Percentiles rank a stretch among this genome's conserved stretches.
Conservation (phyloP, 768 basidiomycete species). For the Kwoniella sp. region DNA sequence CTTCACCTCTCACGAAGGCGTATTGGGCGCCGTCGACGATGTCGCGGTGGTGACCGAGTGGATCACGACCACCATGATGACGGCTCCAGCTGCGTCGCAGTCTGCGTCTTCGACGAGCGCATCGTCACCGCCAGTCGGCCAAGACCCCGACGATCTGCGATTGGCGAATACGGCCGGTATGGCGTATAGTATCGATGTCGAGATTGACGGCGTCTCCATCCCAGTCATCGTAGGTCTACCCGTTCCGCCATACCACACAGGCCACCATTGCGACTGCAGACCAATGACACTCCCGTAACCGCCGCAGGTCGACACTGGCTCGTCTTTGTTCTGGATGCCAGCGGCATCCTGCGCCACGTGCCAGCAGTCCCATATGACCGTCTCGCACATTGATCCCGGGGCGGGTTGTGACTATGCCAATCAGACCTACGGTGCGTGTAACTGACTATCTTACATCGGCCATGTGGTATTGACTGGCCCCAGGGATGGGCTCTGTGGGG, state of each 20-base stretch:
- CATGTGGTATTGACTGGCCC: constrained; percentile 5
- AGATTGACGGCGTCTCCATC: constrained; percentile 1
- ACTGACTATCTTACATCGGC: neutral
- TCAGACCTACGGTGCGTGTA: constrained; percentile 1
- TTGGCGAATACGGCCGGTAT: constrained; percentile 9
- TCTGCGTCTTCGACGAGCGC: neutral
- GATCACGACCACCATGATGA: neutral
- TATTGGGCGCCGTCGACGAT: no score
- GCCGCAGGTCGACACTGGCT: constrained; percentile 4
- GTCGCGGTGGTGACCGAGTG: no score
- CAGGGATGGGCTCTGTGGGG: constrained; percentile 1
- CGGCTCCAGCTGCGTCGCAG: neutral
- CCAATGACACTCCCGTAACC: neutral
- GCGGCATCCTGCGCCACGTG: neutral
- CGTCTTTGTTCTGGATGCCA: constrained; percentile 6
- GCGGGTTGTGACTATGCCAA: neutral
- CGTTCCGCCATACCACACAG: no score
- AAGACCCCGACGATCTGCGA: constrained; percentile 5
- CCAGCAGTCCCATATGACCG: constrained; percentile 1
- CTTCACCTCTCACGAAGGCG: no score
- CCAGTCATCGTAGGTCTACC: constrained; percentile 8
- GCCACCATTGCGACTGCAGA: no score
- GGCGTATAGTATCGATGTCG: constrained; percentile 11
- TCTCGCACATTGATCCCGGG: neutral
- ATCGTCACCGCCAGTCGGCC: neutral